Evolutionary conservation across 2,329 filamentous ascomycete species (phyloP).

Genomic region (Aspergillus novoparasiticus): DNA sequence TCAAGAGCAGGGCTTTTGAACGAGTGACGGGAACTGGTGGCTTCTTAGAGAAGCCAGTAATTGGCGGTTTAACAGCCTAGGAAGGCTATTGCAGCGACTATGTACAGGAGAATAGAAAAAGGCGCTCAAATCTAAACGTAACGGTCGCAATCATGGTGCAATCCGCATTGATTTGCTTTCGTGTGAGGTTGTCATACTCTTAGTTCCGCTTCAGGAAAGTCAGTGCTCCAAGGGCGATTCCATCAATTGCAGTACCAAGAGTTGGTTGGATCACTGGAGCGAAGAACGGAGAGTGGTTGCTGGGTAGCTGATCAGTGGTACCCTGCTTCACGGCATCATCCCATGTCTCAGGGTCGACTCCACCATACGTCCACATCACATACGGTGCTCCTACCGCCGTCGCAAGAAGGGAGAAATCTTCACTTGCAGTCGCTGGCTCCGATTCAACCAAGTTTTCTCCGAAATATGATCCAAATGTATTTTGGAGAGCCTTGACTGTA

Average conservation of each 20-base stretch:
- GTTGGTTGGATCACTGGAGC: constrained; percentile 60
- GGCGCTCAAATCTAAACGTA: neutral
- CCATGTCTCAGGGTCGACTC: constrained; percentile 51
- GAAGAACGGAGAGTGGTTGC: constrained; percentile 62
- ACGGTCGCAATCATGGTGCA: neutral
- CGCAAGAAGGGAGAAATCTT: constrained; percentile 61
- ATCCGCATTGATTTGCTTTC: neutral
- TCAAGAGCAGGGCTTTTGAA: too few relatives aligned
- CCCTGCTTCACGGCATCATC: constrained; percentile 52
- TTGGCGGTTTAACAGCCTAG: too few relatives aligned
- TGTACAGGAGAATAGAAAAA: neutral
- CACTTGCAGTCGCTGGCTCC: constrained; percentile 51
- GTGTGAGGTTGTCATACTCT: neutral
- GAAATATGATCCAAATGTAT: constrained; percentile 53
- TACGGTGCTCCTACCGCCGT: constrained; percentile 53
- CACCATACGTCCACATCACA: constrained; percentile 60
- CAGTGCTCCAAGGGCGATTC: constrained; percentile 54
- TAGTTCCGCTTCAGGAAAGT: constrained; percentile 32
- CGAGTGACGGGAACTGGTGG: too few relatives aligned
- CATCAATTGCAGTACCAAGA: constrained; percentile 54
- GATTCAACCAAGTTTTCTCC: constrained; percentile 39
- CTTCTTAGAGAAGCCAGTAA: too few relatives aligned
- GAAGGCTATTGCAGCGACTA: neutral
- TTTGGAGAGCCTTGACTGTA: constrained; percentile 46
- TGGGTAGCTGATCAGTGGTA: constrained; percentile 52